Conservation (phyloP, 352 stramenopile species). For the Globisporangium canariense region DNA sequence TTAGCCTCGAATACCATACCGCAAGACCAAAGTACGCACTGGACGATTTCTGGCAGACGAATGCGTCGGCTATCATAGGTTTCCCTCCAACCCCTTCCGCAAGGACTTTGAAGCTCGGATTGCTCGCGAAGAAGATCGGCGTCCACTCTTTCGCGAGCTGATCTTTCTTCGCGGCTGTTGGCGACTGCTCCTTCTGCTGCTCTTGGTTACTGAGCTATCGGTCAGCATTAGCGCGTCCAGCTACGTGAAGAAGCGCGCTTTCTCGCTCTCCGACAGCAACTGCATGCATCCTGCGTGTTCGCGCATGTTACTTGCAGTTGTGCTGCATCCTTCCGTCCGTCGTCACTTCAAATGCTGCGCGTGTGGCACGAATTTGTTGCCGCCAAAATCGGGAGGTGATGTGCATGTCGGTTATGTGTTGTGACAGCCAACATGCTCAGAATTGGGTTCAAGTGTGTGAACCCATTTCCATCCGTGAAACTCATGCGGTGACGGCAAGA, state of each 20-base stretch:
- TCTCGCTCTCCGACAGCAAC: constrained; percentile 37
- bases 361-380: no score
- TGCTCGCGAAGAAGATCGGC: constrained; percentile 73
- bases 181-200: background rate
- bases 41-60: constrained; percentile 73
- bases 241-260: constrained; percentile 43
- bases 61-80: constrained; percentile 47
- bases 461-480: background rate
- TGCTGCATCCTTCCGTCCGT: constrained; percentile 13
- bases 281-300: constrained; percentile 7
- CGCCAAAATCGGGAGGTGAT: background rate
- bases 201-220: background rate
- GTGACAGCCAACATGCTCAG: no score
- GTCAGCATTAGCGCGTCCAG: constrained; percentile 36
- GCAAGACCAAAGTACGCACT: constrained; percentile 26
- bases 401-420: background rate
- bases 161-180: constrained; percentile 29
- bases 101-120: constrained; percentile 55
- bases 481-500: background rate
- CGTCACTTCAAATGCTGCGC: background rate
- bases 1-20: background rate
- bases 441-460: background rate
- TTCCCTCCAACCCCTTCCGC: constrained; percentile 27
- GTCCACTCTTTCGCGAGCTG: constrained; percentile 56
- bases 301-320: background rate